Base-by-base conservation (phyloP, 257 asterid species). In the Paulownia fortunei region DNA sequence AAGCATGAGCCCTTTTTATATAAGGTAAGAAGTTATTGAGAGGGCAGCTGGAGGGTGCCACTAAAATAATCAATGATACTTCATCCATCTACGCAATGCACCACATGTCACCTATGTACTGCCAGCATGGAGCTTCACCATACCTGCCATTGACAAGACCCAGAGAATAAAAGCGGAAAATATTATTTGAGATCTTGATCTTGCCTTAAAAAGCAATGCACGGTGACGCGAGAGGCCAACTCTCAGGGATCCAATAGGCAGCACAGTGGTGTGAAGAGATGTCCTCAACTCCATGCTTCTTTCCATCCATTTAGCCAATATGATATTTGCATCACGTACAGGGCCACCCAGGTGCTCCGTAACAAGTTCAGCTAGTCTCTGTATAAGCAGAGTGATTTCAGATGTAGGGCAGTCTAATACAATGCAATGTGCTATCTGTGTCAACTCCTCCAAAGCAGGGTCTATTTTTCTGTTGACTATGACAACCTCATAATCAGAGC, bases 171-270 rank as follows among this genome's bases (percentile, higher is more conserved):
- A 44, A 44, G 58, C 5, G 69, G 4, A 51, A 73, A 12, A 44
- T 61, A 51, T 59, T 36, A 58, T 54, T 64, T 69, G 73, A 58
- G 24, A 79, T 75, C 30, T 49, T 26, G 51, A 82, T 63, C 81
- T 81, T 82, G 88, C 99, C 98, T 96, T 96, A 79, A 96, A 96
- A 76, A 96, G 98, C 91, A 96, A 81, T 18, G 99, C 98, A 65
- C 99, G 97, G 84, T 96, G 99, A 51, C 99, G 96, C 76, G 91
- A 89, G 69, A 96, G 96, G 79, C 99, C 99, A 77, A 92, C 73
- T 85, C 77, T 90, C 76, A 96, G 83, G 64, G 99, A 91, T 72
- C 97, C 99, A 71, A 96, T 88, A 69, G 99, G 97, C 78, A 92
- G 86, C 80, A 96, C 94, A 66, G 89, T 83, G 81, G 99, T 96